phyloP scores from a whole-genome alignment of 2,329 filamentous ascomycete genomes.

The Alternaria ventricosa region DNA sequence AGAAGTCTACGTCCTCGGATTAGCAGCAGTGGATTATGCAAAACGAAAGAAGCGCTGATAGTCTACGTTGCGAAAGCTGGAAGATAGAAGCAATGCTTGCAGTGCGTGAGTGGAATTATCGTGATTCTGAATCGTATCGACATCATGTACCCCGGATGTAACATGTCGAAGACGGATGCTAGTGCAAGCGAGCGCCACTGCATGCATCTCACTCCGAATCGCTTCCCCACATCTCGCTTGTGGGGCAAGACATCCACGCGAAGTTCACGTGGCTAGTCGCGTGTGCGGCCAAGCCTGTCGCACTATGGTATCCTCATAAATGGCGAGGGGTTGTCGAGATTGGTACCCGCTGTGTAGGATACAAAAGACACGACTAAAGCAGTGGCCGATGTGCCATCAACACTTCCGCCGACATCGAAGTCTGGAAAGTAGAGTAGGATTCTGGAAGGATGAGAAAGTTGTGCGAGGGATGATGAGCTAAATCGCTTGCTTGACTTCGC shows the following conservation, averaged over 20 bases:
- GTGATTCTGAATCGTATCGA: background rate
- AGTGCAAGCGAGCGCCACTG: background rate
- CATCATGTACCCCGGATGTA: background rate
- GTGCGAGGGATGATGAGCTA: background rate
- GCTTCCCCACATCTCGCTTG: conserved; percentile 13
- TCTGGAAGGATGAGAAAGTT: no score
- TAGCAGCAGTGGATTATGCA: background rate
- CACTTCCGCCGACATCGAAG: background rate
- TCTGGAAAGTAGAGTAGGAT: background rate
- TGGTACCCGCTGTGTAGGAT: background rate
- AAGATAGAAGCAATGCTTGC: background rate
- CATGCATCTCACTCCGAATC: conserved; percentile 11
- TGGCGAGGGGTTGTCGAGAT: background rate
- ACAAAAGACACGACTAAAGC: background rate
- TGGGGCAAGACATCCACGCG: conserved; percentile 8
- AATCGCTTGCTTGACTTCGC: background rate
- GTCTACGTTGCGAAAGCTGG: background rate
- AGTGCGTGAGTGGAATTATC: background rate
- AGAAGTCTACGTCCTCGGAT: background rate
- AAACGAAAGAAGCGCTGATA: background rate
- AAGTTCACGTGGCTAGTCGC: conserved; percentile 1
- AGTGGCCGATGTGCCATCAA: background rate
- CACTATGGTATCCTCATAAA: background rate
- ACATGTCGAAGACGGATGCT: background rate
- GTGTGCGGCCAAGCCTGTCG: background rate